Evolutionary conservation across 1,284 basidiomycete genomes (phyloP), one percentile per base, ranked within the genome.

Genomic region (Tilletia walkeri): DNA sequence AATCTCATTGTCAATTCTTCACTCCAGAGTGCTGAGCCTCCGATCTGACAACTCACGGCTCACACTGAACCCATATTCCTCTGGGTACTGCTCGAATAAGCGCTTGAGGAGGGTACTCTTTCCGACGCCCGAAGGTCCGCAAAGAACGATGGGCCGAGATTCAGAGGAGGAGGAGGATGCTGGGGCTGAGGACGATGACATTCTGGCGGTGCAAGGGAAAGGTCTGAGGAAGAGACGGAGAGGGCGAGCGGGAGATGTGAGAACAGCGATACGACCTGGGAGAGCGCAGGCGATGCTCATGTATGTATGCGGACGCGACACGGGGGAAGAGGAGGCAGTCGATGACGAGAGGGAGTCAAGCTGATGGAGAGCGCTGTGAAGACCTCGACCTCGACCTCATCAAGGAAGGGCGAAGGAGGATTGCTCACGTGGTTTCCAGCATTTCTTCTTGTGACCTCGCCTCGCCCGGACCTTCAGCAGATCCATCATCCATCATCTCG

Each of bases 91-190:
- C 41, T 86, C 86, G 81, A 98, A 94, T 66, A 99, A 89, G 66
- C 89, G 89, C 73, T 88, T 88, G 72, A 99, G 88, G 67, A 98
- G 89, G 0, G 95, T 96, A 80, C 91, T 93, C 85, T 98, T 99
- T 69, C 95, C 95, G 1, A 94, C 92, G 30, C 95, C 95, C 1
- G 93, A 95, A 0, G 91, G 92, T 0, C 92, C 92, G 73, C 89
- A 92, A 66, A 92, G 86, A 54, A 93, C 89, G 69, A 93, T 87
- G 9, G 91, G 92, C 36, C 80, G 75, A 14, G 59, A 18, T 14
- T 63, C 59, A n/a, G 59, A 63, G 4, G 59, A 38, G 5, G 59
- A 63, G 54, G n/a, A n/a, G 12, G 56, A 30, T 1, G 56, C 20
- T 9, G 56, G 12, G 10, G 2, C 16, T 66, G 41, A 53, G 48